Base-by-base conservation (phyloP, 371 early-diverging fungal species). In the Homolaphlyctis polyrhiza region DNA sequence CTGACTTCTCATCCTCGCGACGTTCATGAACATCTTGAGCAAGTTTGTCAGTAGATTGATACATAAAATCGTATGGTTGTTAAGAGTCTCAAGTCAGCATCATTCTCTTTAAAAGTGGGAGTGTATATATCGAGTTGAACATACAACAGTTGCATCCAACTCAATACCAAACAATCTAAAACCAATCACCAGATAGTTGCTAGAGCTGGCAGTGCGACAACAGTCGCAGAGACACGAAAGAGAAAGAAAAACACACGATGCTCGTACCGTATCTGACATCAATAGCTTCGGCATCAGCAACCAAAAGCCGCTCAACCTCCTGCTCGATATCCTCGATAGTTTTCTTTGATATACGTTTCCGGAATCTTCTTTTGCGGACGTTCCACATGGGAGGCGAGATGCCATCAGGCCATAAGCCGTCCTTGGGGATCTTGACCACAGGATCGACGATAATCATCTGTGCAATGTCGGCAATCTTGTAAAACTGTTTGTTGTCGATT, bases 381-480 rank as follows among this genome's bases (percentile, higher is more conserved):
- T 92, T 85, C 54, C 86, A 84, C 66, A 99, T 66, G 14, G 98
- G 94, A 1, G 93, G 89, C n/a, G 97, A 87, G 27, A 99, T 58
- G 18, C 98, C 98, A 75, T 96, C 90, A 0, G 89, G 88, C 74
- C 83, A 89, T 0, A 78, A 70, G 64, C 85, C 86, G 43, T 74
- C 91, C 21, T 72, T 76, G 35, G 60, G 59, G 18, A 65, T 43
- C 57, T 61, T 60, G 23, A 4, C 16, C 2, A 62, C 27, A n/a
- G 57, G 43, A 11, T 51, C 67, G 0, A 75, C 72, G 3, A 75
- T 60, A 35, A 75, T 57, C 75, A 75, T 71, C 66, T 75, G 98
- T 5, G 89, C 92, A n/a, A 97, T 90, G 67, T 99, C 99, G 14
- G 93, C 94, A n/a, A 96, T 87, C 77, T 99, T 99, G 71, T 92